These are phyloP conservation scores for Perkinsus marinus DNA, from an alignment of 169 alveolate species.

Conservation along the genomic window DNA sequence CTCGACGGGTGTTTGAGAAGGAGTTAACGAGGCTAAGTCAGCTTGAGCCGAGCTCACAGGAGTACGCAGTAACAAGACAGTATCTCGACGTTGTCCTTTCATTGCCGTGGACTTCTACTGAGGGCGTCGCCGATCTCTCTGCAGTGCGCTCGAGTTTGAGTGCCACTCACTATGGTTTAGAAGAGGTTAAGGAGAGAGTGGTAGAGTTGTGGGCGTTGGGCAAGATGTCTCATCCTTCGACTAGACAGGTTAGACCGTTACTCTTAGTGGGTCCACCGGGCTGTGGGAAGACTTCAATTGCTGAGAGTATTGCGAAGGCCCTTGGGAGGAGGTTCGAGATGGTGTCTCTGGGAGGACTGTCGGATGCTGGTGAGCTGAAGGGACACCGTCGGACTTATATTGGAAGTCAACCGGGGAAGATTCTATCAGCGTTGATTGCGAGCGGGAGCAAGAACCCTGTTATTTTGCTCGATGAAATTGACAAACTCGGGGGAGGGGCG, in stretches of 20 bases:
- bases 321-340: conserved; percentile 51
- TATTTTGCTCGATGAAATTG: conserved; percentile 55
- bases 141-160: background rate
- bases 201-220: conserved; percentile 53
- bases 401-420: conserved; percentile 54
- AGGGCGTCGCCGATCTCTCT: background rate
- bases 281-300: conserved; percentile 61
- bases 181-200: conserved; percentile 50
- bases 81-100: background rate
- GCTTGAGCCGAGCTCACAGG: background rate
- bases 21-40: background rate
- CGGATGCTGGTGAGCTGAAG: conserved; percentile 62
- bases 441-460: conserved; percentile 49
- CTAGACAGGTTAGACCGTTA: conserved; percentile 23
- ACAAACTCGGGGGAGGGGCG: conserved; percentile 40
- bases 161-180: conserved; percentile 43
- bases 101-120: background rate
- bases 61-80: background rate
- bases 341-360: conserved; percentile 55
- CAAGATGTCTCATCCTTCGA: conserved; percentile 15
- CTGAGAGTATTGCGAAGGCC: conserved; percentile 51
- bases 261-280: conserved; percentile 63
- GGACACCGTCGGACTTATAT: conserved; percentile 64
- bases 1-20: background rate
- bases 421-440: conserved; percentile 37